Evolutionary conservation across 2,329 filamentous ascomycete species (phyloP).

Genomic region (Huntiella bhutanensis): DNA sequence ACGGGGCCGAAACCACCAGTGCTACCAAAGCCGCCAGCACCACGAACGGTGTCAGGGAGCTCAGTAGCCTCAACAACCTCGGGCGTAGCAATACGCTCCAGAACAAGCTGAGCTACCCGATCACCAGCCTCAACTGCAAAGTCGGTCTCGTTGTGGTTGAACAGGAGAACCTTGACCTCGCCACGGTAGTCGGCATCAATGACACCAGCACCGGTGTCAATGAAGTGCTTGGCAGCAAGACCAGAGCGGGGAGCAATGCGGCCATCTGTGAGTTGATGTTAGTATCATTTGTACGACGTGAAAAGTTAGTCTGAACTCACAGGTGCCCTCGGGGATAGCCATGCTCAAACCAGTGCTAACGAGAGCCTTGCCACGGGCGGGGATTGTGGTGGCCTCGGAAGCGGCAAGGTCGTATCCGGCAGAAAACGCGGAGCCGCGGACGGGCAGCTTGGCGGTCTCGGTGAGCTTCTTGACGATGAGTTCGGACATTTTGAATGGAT

Average conservation of each 20-base stretch:
- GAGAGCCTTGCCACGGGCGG: slow-evolving; percentile 63
- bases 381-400: slow-evolving; percentile 54
- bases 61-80: slow-evolving; percentile 78
- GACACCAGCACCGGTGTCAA: slow-evolving; percentile 87
- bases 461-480: slow-evolving; percentile 63
- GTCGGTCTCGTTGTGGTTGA: slow-evolving; percentile 73
- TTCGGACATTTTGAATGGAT: not conserved
- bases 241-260: slow-evolving; percentile 81
- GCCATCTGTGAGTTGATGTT: slow-evolving; percentile 40
- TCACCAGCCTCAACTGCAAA: slow-evolving; percentile 73
- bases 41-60: slow-evolving; percentile 76
- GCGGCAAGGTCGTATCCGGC: slow-evolving; percentile 91
- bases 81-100: slow-evolving; percentile 88
- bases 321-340: slow-evolving; percentile 76
- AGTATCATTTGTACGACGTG: not conserved
- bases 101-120: slow-evolving; percentile 77
- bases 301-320: slow-evolving; percentile 31
- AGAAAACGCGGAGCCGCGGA: slow-evolving; percentile 70
- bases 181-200: slow-evolving; percentile 97
- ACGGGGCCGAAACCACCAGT: slow-evolving; percentile 35
- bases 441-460: slow-evolving; percentile 60
- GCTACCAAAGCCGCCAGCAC: slow-evolving; percentile 80
- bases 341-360: slow-evolving; percentile 86
- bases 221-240: slow-evolving; percentile 82
- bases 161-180: slow-evolving; percentile 81